A percentile compares a stretch with the other conserved stretches of the same genome.
Conservation (phyloP, 2,329 filamentous ascomycete genomes). For the Alternaria panax region DNA sequence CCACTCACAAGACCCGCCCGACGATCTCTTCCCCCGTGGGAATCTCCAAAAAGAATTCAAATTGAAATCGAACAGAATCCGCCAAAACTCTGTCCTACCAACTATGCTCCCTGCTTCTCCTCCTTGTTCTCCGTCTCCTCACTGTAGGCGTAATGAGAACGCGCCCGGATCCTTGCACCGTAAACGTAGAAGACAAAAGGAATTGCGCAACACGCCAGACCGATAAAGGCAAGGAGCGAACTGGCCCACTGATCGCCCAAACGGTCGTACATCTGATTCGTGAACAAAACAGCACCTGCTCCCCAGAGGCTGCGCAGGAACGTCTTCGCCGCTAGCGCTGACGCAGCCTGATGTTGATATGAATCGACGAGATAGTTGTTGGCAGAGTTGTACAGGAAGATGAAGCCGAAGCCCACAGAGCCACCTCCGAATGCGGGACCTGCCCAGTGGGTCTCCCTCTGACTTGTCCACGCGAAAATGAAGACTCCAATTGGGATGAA, state of each 20-base stretch:
- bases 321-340: constrained; percentile 81
- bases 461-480: constrained; percentile 75
- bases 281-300: constrained; percentile 78
- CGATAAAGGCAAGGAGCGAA: constrained; percentile 74
- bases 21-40: background rate
- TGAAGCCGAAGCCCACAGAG: constrained; percentile 77
- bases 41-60: no score
- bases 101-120: constrained; percentile 32
- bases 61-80: constrained; percentile 1
- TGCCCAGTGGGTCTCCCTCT: constrained; percentile 70
- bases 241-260: constrained; percentile 80
- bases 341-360: constrained; percentile 78
- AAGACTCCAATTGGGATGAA: constrained; percentile 72
- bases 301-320: constrained; percentile 83
- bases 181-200: constrained; percentile 83
- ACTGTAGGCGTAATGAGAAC: constrained; percentile 75
- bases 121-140: constrained; percentile 59
- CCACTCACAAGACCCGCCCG: background rate
- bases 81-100: background rate
- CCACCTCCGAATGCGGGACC: constrained; percentile 74
- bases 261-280: constrained; percentile 72
- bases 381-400: constrained; percentile 78
- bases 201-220: constrained; percentile 79
- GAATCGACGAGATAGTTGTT: constrained; percentile 66
- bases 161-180: constrained; percentile 72